phyloP scores from a whole-genome alignment of 2,329 filamentous ascomycete species.

The Tolypocladium album region DNA sequence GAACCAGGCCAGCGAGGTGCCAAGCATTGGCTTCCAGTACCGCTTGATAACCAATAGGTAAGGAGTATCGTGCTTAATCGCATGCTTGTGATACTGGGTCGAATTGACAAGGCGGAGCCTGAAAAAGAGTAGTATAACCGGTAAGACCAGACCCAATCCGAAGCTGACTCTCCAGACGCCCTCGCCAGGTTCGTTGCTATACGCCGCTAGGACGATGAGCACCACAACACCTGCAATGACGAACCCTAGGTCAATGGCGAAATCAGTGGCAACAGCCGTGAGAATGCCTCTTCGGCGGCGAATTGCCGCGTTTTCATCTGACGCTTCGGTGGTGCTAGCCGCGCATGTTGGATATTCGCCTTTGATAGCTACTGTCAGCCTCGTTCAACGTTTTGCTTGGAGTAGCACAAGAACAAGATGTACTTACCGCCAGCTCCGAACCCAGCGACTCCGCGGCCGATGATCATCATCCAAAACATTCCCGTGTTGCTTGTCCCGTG shows the following conservation, averaged over 20 bases:
- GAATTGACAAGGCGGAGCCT: conserved; percentile 40
- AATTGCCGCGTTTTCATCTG: conserved; percentile 14
- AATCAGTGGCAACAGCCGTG: conserved; percentile 29
- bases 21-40: conserved; percentile 36
- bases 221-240: conserved; percentile 32
- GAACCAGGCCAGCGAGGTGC: conserved; percentile 42
- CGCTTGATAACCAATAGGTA: conserved; percentile 13
- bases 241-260: conserved; percentile 21
- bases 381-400: neutral
- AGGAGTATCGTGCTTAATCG: conserved; percentile 14
- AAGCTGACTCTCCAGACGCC: conserved; percentile 32
- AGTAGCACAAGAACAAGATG: neutral
- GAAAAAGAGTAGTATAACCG: conserved; percentile 42
- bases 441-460: conserved; percentile 34
- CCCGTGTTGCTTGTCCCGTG: conserved; percentile 28
- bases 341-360: conserved; percentile 20
- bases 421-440: conserved; percentile 28
- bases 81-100: conserved; percentile 23
- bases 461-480: conserved; percentile 41
- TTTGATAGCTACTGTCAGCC: neutral
- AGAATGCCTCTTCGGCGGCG: conserved; percentile 17
- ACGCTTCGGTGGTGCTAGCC: conserved; percentile 15
- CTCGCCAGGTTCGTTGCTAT: conserved; percentile 18
- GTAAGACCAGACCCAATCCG: conserved; percentile 16
- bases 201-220: conserved; percentile 30